Percentiles rank a stretch among this genome's conserved stretches.
Conservation (phyloP, 164 flowering plant genomes). For the Dillenia suffruticosa region DNA sequence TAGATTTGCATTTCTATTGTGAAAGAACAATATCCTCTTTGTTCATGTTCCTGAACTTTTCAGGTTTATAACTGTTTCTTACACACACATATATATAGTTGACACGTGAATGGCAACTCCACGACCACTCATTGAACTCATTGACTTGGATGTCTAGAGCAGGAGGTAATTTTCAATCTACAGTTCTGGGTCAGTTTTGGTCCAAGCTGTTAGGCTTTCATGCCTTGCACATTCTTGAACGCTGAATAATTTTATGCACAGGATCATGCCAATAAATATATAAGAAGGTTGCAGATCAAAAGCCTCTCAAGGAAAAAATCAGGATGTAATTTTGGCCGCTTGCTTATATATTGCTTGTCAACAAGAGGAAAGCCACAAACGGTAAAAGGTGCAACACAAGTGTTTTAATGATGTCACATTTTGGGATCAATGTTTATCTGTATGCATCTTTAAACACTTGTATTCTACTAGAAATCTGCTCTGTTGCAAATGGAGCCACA, state of each 20-base stretch:
- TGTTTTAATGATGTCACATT: neutral
- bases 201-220: neutral
- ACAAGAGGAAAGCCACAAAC: slow-evolving; percentile 11
- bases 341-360: slow-evolving; percentile 18
- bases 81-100: neutral
- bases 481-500: slow-evolving; percentile 18
- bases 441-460: neutral
- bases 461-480: slow-evolving; percentile 9
- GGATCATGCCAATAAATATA: slow-evolving; percentile 13
- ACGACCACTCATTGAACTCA: neutral
- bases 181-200: too few species aligned
- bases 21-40: too few species aligned
- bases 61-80: too few species aligned
- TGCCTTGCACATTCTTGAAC: neutral
- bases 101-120: neutral
- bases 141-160: neutral
- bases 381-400: slow-evolving; percentile 7
- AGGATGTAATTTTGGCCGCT: slow-evolving; percentile 11
- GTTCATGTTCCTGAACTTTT: too few species aligned
- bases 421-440: neutral
- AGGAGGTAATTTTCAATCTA: neutral
- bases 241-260: neutral
- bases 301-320: slow-evolving; percentile 12
- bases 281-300: slow-evolving; percentile 16
- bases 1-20: too few species aligned